These are phyloP conservation scores for Verruconis gallopava DNA, from an alignment of 2,329 filamentous ascomycete genomes.

Conservation along the genomic window DNA sequence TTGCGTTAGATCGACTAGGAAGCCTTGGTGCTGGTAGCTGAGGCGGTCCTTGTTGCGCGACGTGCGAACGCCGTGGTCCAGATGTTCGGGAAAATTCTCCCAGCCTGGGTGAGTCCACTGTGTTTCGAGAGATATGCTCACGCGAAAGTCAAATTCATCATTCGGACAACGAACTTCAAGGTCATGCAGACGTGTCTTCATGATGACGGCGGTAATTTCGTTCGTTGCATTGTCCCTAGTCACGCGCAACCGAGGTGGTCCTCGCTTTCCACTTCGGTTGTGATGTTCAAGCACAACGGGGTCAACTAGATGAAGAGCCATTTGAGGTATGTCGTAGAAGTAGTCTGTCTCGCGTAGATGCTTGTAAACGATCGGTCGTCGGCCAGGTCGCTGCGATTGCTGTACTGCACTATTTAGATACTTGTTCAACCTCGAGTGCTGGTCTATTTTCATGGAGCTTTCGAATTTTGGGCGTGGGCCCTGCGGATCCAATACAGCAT, in stretches of 20 bases:
- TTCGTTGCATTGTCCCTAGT: constrained; percentile 63
- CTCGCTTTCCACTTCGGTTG: constrained; percentile 41
- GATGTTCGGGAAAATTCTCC: constrained; percentile 33
- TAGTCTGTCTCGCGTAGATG: constrained; percentile 74
- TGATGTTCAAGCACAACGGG: constrained; percentile 45
- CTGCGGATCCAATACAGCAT: constrained; percentile 53
- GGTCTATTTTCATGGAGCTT: constrained; percentile 40
- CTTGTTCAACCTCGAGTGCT: constrained; percentile 73
- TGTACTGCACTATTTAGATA: constrained; percentile 63
- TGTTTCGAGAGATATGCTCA: constrained; percentile 93
- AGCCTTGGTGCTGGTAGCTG: constrained; percentile 77
- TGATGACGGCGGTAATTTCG: constrained; percentile 64
- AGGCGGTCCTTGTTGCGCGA: constrained; percentile 80
- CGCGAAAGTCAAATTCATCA: constrained; percentile 72
- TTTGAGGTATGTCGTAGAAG: constrained; percentile 61
- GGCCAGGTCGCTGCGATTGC: constrained; percentile 35
- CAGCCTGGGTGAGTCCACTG: constrained; percentile 49
- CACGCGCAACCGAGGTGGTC: constrained; percentile 32
- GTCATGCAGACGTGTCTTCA: constrained; percentile 81
- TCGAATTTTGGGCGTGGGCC: constrained; percentile 12
- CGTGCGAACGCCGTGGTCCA: constrained; percentile 25
- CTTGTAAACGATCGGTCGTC: constrained; percentile 61
- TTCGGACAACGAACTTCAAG: constrained; percentile 74
- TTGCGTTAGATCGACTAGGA: constrained; percentile 87
- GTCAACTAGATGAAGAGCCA: constrained; percentile 22